Evolutionary conservation across 2,329 filamentous ascomycete species (phyloP), one percentile per base, ranked within the genome.

Genomic region (Endocalyx cinctus): DNA sequence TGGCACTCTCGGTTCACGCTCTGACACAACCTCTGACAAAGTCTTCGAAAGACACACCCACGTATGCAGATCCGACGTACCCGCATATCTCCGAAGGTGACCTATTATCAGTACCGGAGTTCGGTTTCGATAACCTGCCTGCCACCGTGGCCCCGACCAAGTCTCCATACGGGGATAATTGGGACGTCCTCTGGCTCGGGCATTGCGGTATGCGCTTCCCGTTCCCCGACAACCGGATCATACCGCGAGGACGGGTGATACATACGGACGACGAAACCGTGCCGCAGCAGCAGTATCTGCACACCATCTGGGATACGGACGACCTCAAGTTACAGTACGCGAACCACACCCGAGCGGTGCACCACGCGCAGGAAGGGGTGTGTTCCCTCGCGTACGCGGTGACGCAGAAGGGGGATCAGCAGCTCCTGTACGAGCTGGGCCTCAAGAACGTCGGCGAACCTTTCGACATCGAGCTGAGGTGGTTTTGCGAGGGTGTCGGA

Each of bases 111-210:
- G 20, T 46, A 4, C 38, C 39, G 4, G 42, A 49, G 11, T 22
- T 51, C 8, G 8, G 16, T 5, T 48, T 51, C 33, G 22, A 37
- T 23, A 16, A 25, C 7, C 39, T 51, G 1, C 49, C 49, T 1
- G 8, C 28, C 10, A 51, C 46, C 4, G 15, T n/a, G 1, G 18
- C 38, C 4, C 40, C 51, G 4, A 36, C n/a, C 10, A 25, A 10
- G 2, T 66, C 66, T 2, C 67, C 69, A 0, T 73, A 72, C 35
- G 69, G 69, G 11, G 62, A 64, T 29, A 55, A 62, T 35, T 72
- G 69, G 70, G 69, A 72, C 35, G 37, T 72, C 4, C 58, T 72
- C 6, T 71, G 67, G 67, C 48, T 72, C 2, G 69, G 69, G 20
- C 64, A 67, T 39, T 69, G 66, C 34, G 62, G 62, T 5, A 50